Conservation (phyloP, 805 yeast genomes). For the Kodamaea restingae region DNA sequence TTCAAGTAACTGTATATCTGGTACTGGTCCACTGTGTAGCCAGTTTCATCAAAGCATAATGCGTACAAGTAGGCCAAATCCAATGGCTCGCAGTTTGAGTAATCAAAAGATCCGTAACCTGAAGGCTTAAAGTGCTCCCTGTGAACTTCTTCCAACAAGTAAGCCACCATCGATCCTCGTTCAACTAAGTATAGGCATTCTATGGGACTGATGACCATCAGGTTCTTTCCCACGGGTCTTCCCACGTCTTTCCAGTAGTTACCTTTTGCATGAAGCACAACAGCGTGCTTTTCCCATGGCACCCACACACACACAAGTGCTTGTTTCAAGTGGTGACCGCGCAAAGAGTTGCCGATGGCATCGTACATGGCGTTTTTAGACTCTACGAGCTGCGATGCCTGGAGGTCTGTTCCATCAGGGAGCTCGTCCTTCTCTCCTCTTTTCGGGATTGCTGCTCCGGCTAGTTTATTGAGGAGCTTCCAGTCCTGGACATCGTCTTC, state of each 20-base stretch:
- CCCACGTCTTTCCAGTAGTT: conserved; percentile 75
- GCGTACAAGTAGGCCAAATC: conserved; percentile 64
- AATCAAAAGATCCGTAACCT: not conserved
- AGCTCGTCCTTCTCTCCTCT: conserved; percentile 85
- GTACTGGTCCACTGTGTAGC: conserved; percentile 48
- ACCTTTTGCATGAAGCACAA: conserved; percentile 56
- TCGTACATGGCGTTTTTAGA: conserved; percentile 70
- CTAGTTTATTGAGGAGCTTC: conserved; percentile 27
- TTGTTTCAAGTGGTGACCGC: conserved; percentile 50
- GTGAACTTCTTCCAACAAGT: conserved; percentile 16
- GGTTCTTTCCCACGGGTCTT: conserved; percentile 24
- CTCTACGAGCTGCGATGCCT: conserved; percentile 42
- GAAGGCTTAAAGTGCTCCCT: not conserved
- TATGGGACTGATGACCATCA: conserved; percentile 45
- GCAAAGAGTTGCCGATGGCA: conserved; percentile 46
- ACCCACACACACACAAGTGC: conserved; percentile 49
- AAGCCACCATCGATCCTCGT: conserved; percentile 54
- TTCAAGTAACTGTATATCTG: conserved; percentile 71
- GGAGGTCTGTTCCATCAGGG: conserved; percentile 68
- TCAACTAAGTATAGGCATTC: conserved; percentile 78
- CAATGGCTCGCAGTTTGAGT: conserved; percentile 32
- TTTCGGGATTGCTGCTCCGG: conserved; percentile 46
- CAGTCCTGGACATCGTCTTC: conserved; percentile 53
- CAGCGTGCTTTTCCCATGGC: conserved; percentile 20
- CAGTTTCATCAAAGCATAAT: conserved; percentile 34